phyloP scores from a whole-genome alignment of 1,284 basidiomycete genomes.

The Xerocomus minutiporus region DNA sequence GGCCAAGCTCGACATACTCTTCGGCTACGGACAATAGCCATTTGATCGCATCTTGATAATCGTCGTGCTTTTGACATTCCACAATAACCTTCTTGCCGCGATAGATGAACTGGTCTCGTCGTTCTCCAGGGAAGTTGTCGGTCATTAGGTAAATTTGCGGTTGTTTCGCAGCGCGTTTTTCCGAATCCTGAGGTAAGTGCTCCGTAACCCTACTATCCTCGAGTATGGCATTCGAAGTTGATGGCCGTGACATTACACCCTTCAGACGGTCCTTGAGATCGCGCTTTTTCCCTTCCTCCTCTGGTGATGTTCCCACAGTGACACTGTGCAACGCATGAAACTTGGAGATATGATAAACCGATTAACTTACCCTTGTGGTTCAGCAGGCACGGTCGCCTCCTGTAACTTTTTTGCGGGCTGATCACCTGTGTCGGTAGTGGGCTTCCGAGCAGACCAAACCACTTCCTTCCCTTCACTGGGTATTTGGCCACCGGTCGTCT shows the following conservation, averaged over 20 bases:
- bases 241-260: constrained; percentile 21
- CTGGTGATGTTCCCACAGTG: constrained; percentile 6
- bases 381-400: constrained; percentile 15
- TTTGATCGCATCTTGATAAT: constrained; percentile 79
- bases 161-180: constrained; percentile 36
- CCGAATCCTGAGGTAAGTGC: constrained; percentile 36
- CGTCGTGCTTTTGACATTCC: constrained; percentile 89
- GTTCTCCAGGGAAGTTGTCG: constrained; percentile 62
- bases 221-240: background rate
- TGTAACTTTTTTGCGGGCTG: constrained; percentile 4
- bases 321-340: constrained; percentile 6
- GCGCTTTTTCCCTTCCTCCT: constrained; percentile 49
- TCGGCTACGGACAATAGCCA: constrained; percentile 75
- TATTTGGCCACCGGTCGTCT: constrained; percentile 19
- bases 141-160: constrained; percentile 36
- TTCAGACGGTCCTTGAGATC: constrained; percentile 48
- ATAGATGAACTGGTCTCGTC: constrained; percentile 56
- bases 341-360: background rate
- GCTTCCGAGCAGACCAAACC: constrained; percentile 20
- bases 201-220: constrained; percentile 27
- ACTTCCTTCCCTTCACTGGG: constrained; percentile 22
- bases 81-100: constrained; percentile 65
- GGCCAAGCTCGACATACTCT: constrained; percentile 73
- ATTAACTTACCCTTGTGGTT: constrained; percentile 16
- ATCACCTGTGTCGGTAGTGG: constrained; percentile 8